phyloP scores from a whole-genome alignment of 2,329 filamentous ascomycete species.

The Leptographium procerum region DNA sequence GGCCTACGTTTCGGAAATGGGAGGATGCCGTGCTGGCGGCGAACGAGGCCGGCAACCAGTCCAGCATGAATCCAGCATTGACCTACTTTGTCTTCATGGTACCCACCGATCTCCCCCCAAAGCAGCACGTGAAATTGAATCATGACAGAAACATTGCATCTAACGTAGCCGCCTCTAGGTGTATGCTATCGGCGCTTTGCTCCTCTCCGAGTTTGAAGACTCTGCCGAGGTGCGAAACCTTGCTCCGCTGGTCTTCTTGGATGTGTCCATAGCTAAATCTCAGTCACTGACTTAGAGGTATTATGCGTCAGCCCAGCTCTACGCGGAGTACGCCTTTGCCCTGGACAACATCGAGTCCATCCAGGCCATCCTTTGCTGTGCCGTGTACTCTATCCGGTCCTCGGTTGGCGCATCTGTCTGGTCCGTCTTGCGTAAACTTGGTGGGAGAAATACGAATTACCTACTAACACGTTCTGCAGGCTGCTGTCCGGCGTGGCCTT shows the following conservation, averaged over 20 bases:
- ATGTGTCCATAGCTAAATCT: not conserved
- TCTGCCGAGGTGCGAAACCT: not conserved
- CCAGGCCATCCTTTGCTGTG: constrained; percentile 21
- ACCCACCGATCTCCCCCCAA: too few relatives aligned
- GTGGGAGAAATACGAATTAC: not conserved
- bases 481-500: constrained; percentile 20
- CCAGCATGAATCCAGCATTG: not conserved
- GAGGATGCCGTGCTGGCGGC: not conserved
- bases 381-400: constrained; percentile 21
- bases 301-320: not conserved
- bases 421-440: not conserved
- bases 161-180: not conserved
- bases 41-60: not conserved
- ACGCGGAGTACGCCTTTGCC: not conserved
- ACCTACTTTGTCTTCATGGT: not conserved
- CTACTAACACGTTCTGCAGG: constrained; percentile 2
- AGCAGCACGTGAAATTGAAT: too few relatives aligned
- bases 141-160: too few relatives aligned
- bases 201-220: not conserved
- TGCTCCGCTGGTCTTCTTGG: not conserved
- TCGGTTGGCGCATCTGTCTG: constrained; percentile 18
- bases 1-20: constrained; percentile 13
- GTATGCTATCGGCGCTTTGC: not conserved
- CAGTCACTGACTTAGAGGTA: not conserved
- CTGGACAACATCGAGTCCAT: constrained; percentile 17